These are phyloP conservation scores for Kodamaea jinghongensis DNA, from an alignment of 805 yeast genomes.

Conservation along the genomic window DNA sequence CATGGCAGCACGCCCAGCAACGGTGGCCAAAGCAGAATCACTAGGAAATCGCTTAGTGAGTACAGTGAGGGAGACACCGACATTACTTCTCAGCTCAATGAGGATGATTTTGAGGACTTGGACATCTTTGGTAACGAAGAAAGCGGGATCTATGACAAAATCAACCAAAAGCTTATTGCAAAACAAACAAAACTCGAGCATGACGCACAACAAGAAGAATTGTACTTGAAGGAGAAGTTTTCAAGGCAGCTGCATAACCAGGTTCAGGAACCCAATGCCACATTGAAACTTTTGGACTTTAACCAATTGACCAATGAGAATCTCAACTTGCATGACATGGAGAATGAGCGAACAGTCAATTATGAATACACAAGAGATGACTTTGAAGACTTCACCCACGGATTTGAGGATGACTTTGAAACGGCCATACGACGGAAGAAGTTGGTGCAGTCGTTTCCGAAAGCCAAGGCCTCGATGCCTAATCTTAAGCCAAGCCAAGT, in stretches of 20 bases:
- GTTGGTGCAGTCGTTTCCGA: slow-evolving; percentile 2
- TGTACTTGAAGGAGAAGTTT: slow-evolving; percentile 22
- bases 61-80: slow-evolving; percentile 43
- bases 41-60: slow-evolving; percentile 30
- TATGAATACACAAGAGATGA: slow-evolving; percentile 39
- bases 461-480: slow-evolving; percentile 22
- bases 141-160: slow-evolving; percentile 31
- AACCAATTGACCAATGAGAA: slow-evolving; percentile 11
- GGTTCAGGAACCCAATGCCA: slow-evolving; percentile 20
- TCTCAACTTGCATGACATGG: slow-evolving; percentile 20
- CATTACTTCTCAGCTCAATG: slow-evolving; percentile 36
- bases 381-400: slow-evolving; percentile 36
- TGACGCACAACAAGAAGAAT: slow-evolving; percentile 36
- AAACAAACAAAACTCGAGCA: slow-evolving; percentile 24
- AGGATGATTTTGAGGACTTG: slow-evolving; percentile 36
- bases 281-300: slow-evolving; percentile 32
- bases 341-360: slow-evolving; percentile 34
- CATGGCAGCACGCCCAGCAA: slow-evolving; percentile 3
- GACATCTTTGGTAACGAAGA: slow-evolving; percentile 40
- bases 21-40: slow-evolving; percentile 6
- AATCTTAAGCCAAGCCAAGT: slow-evolving; percentile 12
- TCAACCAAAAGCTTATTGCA: slow-evolving; percentile 22
- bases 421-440: slow-evolving; percentile 1
- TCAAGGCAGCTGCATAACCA: slow-evolving; percentile 8
- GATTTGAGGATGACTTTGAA: slow-evolving; percentile 25